Conservation (phyloP, 306 rosid genomes). For the Calophaca sinica region DNA sequence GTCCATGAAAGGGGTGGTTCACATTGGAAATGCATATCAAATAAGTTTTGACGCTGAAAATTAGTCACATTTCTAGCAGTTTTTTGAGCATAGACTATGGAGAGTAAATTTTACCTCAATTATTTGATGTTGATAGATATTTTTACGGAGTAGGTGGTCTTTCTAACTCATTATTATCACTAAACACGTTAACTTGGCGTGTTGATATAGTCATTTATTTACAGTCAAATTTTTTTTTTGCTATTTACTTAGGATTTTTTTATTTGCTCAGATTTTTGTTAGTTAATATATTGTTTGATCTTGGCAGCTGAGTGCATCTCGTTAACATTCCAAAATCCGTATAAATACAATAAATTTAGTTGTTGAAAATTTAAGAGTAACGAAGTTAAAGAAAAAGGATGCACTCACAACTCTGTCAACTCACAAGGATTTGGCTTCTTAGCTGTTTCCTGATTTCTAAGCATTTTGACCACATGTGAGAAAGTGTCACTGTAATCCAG, state of each 20-base stretch:
- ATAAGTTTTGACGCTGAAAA: slow-evolving; percentile 6
- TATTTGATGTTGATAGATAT: slow-evolving; percentile 15
- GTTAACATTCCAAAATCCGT: too few relatives aligned
- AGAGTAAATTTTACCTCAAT: background rate
- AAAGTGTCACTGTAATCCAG: too few relatives aligned
- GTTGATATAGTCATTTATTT: background rate
- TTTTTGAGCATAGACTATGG: background rate
- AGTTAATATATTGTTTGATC: too few relatives aligned
- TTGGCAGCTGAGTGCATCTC: too few relatives aligned
- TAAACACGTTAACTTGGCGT: background rate
- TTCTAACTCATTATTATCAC: background rate
- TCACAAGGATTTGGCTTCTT: too few relatives aligned
- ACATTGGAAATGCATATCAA: background rate
- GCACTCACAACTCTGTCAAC: too few relatives aligned
- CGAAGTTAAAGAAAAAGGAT: too few relatives aligned
- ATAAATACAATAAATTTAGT: too few relatives aligned
- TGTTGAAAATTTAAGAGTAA: too few relatives aligned
- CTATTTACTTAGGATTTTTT: background rate
- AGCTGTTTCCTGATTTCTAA: too few relatives aligned
- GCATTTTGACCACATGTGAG: too few relatives aligned
- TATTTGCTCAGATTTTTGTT: too few relatives aligned
- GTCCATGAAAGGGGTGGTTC: background rate
- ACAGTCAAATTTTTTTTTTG: background rate
- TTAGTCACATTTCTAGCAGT: background rate
- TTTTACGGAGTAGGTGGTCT: background rate